Evolutionary conservation across 2,329 filamentous ascomycete genomes (phyloP), one percentile per base, ranked within the genome.

Genomic region (Penicillium occitanis): DNA sequence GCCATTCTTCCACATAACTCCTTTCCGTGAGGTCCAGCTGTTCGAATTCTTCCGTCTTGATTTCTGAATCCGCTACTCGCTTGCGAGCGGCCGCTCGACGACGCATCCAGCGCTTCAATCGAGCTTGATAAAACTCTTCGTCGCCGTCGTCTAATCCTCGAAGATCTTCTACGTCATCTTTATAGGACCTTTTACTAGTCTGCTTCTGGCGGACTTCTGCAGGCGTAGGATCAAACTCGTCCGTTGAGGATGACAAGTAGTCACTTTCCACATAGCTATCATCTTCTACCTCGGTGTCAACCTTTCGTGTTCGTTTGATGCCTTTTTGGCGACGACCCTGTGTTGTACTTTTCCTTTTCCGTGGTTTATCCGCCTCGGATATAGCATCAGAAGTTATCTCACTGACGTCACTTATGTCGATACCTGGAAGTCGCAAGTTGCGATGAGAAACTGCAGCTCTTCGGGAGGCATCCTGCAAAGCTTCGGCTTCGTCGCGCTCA

Each of bases 101-200:
- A 57, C 84, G 80, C 1, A 91, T 85, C 95, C 95, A 99, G 64
- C 87, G 86, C 25, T 87, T 84, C 3, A 99, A 77, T 50, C 95
- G 87, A 53, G 82, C 81, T 72, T 92, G 90, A 75, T 96, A 99
- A 22, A 93, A 84, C 0, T 84, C 80, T 75, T 97, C 93, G 67
- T 96, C 90, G 0, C 95, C 96, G 76, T 99, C 95, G 72, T 99
- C 95, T 22, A 97, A 78, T 1, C 86, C 86, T 13, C 84, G 82
- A 35, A 90, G 76, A 70, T 88, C 86, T 70, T 88, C 85, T 7
- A 84, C 67, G 71, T 75, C 53, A 70, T 76, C 71, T 77, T 83
- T 19, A 51, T 70, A 71, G n/a, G 65, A 67, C 42, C 68, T 65
- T 57, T 72, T 73, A 58, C 70, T 69, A 37, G 71, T 72, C 51